Percentiles rank a stretch among this genome's conserved stretches.
Conservation (phyloP, 2,329 filamentous ascomycete species). For the Elsinoe ampelina region DNA sequence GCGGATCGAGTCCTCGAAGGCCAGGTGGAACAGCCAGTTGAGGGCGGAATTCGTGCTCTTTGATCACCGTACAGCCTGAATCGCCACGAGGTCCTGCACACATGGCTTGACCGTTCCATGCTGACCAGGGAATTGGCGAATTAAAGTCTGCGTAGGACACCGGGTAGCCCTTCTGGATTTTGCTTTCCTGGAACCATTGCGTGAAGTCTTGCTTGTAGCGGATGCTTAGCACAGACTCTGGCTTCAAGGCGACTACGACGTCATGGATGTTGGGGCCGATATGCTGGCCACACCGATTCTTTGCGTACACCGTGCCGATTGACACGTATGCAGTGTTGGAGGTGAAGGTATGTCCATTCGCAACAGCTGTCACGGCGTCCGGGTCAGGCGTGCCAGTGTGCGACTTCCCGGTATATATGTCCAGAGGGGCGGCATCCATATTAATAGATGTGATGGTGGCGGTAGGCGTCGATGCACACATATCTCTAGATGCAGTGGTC, state of each 20-base stretch:
- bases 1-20: slow-evolving; percentile 18
- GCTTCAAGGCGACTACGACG: slow-evolving; percentile 24
- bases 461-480: slow-evolving; percentile 23
- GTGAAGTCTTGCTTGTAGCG: slow-evolving; percentile 24
- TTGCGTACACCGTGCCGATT: slow-evolving; percentile 22
- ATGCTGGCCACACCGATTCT: slow-evolving; percentile 20
- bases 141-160: slow-evolving; percentile 25
- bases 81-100: slow-evolving; percentile 14
- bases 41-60: slow-evolving; percentile 20
- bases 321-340: slow-evolving; percentile 25
- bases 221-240: slow-evolving; percentile 22
- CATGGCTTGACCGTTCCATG: slow-evolving; percentile 22
- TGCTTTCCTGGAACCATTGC: slow-evolving; percentile 19
- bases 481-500: slow-evolving; percentile 21
- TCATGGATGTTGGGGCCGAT: slow-evolving; percentile 19
- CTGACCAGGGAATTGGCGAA: slow-evolving; percentile 23
- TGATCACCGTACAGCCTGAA: slow-evolving; percentile 20
- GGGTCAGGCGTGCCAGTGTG: slow-evolving; percentile 7
- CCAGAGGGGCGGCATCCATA: slow-evolving; percentile 18
- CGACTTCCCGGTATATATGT: slow-evolving; percentile 19
- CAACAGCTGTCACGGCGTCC: slow-evolving; percentile 16
- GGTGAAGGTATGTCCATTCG: slow-evolving; percentile 22
- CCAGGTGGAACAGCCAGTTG: slow-evolving; percentile 24
- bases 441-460: slow-evolving; percentile 21
- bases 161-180: slow-evolving; percentile 23